A percentile compares a stretch with the other conserved stretches of the same genome.
Conservation (phyloP, 495 filamentous ascomycete species). For the Aspergillus affinis region DNA sequence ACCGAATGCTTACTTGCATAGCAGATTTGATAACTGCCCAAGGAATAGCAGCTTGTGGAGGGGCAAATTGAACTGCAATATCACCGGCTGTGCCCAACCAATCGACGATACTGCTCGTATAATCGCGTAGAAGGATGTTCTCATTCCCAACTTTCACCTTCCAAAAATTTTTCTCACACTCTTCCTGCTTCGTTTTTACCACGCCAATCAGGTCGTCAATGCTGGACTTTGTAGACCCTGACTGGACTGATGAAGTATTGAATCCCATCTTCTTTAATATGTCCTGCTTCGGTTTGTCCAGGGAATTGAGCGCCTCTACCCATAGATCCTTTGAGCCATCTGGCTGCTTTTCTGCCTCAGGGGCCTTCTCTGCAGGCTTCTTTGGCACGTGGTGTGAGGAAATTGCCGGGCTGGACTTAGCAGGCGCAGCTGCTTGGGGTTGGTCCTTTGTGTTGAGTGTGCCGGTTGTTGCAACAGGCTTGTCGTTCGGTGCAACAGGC, state of each 20-base stretch:
- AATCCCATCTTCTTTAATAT: slow-evolving; percentile 5
- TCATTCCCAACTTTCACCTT: slow-evolving; percentile 2
- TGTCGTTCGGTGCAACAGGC: too few species aligned
- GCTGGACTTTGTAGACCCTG: neutral
- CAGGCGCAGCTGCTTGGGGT: too few species aligned
- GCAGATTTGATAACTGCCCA: slow-evolving; percentile 14
- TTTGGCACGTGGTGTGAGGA: neutral
- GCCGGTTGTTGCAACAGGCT: too few species aligned
- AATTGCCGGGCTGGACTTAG: too few species aligned
- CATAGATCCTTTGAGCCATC: neutral
- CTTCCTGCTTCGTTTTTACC: slow-evolving; percentile 9
- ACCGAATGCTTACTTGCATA: slow-evolving; percentile 13
- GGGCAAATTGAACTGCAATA: slow-evolving; percentile 18
- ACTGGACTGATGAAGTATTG: neutral
- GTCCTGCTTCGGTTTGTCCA: neutral
- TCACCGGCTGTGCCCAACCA: slow-evolving; percentile 18
- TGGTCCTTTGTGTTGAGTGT: too few species aligned
- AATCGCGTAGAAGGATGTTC: slow-evolving; percentile 8
- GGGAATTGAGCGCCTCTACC: neutral
- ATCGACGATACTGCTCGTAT: slow-evolving; percentile 11
- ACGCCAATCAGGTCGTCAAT: slow-evolving; percentile 3
- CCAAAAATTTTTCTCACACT: slow-evolving; percentile 12
- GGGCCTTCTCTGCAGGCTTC: neutral
- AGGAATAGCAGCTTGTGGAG: slow-evolving; percentile 16
- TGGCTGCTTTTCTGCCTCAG: neutral